Conservation (phyloP, 2,329 filamentous ascomycete species). For the Hypomyces rosellus region DNA sequence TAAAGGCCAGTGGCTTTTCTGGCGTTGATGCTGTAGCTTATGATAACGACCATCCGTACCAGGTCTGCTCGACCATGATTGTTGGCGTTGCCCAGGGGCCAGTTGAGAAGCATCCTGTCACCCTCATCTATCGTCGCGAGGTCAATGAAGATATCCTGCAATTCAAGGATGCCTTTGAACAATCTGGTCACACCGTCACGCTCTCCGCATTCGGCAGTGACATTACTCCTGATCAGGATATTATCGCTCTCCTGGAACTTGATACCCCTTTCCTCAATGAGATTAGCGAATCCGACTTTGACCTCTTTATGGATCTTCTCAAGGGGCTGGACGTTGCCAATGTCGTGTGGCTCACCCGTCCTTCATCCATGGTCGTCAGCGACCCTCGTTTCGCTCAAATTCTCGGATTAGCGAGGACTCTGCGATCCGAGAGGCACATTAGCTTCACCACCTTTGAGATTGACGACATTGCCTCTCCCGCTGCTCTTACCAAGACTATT, state of each 20-base stretch:
- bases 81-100: not conserved
- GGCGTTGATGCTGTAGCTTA: slow-evolving; percentile 9
- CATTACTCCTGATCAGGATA: not conserved
- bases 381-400: slow-evolving; percentile 6
- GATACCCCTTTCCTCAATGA: not conserved
- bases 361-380: not conserved
- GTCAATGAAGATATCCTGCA: not conserved
- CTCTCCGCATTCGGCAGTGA: not conserved
- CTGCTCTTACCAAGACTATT: not conserved
- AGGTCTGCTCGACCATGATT: slow-evolving; percentile 9
- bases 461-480: not conserved
- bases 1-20: slow-evolving; percentile 22
- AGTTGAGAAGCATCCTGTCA: not conserved
- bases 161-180: not conserved
- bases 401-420: slow-evolving; percentile 1
- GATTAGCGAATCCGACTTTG: not conserved
- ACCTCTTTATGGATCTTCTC: not conserved
- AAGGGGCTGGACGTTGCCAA: not conserved
- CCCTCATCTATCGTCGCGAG: not conserved
- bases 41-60: slow-evolving; percentile 15
- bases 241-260: not conserved
- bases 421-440: slow-evolving; percentile 10
- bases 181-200: not conserved
- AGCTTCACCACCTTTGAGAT: slow-evolving; percentile 23
- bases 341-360: slow-evolving; percentile 12